Percentiles rank a stretch among this genome's conserved stretches.
These are phyloP conservation scores for Rhynchospora tenuis DNA, from an alignment of 176 grass and related monocot species.

Conservation along the genomic window DNA sequence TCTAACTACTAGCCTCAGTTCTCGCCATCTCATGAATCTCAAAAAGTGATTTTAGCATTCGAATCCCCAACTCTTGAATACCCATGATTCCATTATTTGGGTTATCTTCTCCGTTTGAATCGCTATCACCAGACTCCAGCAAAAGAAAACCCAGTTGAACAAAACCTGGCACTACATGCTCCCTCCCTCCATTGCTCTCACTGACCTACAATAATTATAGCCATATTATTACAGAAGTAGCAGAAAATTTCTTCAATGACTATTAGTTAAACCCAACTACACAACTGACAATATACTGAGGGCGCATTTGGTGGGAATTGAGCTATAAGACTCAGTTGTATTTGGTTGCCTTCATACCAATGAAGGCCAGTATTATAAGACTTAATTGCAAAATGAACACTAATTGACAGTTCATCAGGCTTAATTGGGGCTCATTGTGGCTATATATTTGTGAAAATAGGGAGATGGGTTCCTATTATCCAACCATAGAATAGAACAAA, in stretches of 20 bases:
- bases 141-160: slow-evolving; percentile 74
- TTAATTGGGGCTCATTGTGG: background rate
- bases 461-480: background rate
- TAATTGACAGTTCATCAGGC: background rate
- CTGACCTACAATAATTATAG: slow-evolving; percentile 31
- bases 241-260: slow-evolving; percentile 14
- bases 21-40: slow-evolving; percentile 66
- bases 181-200: slow-evolving; percentile 64
- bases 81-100: slow-evolving; percentile 28
- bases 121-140: slow-evolving; percentile 43
- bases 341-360: background rate
- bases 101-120: slow-evolving; percentile 32
- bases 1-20: slow-evolving; percentile 40
- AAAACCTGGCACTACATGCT: slow-evolving; percentile 66
- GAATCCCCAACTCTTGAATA: slow-evolving; percentile 53
- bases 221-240: slow-evolving; percentile 27
- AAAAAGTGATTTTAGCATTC: slow-evolving; percentile 72
- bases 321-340: background rate
- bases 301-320: background rate
- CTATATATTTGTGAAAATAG: background rate
- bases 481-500: slow-evolving; percentile 6
- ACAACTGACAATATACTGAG: background rate
- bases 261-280: background rate
- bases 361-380: background rate
- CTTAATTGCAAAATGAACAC: background rate